Base-by-base conservation (phyloP, 352 stramenopile species). In the Phytophthora pluvialis region DNA sequence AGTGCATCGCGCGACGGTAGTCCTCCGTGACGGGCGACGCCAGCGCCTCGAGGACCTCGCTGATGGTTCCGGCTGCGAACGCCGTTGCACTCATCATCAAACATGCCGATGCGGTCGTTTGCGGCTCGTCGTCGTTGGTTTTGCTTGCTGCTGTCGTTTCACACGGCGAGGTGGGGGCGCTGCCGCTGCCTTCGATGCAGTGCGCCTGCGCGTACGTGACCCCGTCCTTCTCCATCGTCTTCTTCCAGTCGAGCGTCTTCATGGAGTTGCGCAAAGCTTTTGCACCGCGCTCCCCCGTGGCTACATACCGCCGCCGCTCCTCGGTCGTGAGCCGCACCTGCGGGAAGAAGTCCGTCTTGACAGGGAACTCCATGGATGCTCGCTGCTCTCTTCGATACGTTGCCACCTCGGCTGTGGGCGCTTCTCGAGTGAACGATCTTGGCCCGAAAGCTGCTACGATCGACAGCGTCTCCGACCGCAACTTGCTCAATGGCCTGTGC, bases 301-400 rank as follows among this genome's bases (percentile, higher is more conserved):
- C 39, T 12, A 79, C 49, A 58, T 91, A 91, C 33, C 64, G 60
- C n/a, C 61, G 47, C 25, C 61, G 65, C 61, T 91, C 85, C 8
- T 87, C 72, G 12, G 35, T 38, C 12, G 79, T 70, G 48, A 91
- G 71, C 44, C 73, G 73, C 50, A 90, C 63, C 8, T 75, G 61
- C 44, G 85, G 81, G 56, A 93, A 93, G 58, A 91, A 93, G 68
- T 86, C 75, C 26, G 67, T 43, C 67, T 89, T 88, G 16, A 93
- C 47, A 5, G 85, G 85, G 47, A 93, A 86, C 60, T 91, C 81
- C 82, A 91, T 91, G 11, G 10, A n/a, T n/a, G n/a, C n/a, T 54
- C 13, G 12, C 28, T 18, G 32, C 36, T 36, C 10, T 38, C 36
- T 48, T 31, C 21, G 36, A 7, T 45, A 28, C 4, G 50, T 16